phyloP scores from a whole-genome alignment of 305 asterid genomes.

The Fraxinus floribunda region DNA sequence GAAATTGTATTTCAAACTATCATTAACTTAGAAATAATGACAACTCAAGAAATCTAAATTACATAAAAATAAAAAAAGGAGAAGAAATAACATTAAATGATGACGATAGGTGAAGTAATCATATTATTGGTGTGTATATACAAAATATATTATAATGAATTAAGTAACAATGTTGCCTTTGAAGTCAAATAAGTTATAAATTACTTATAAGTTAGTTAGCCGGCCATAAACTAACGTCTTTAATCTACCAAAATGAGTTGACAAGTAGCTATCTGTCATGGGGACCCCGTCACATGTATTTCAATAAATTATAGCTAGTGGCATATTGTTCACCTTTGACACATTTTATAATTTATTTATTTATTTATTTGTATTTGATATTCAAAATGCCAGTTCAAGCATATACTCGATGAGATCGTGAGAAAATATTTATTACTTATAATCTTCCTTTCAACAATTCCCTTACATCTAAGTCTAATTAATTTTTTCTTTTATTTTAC shows the following conservation, averaged over 20 bases:
- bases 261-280: conserved; percentile 20
- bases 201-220: conserved; percentile 24
- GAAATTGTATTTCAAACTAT: not conserved
- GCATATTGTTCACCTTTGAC: not conserved
- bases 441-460: not conserved
- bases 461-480: not conserved
- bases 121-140: not conserved
- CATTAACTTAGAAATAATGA: not conserved
- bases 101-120: not conserved
- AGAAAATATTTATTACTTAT: not conserved
- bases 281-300: conserved; percentile 20
- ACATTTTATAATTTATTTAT: not conserved
- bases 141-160: not conserved
- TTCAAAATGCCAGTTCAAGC: not conserved
- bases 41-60: not conserved
- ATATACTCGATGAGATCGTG: not conserved
- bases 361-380: not conserved
- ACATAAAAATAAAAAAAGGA: not conserved
- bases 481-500: not conserved
- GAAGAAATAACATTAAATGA: not conserved
- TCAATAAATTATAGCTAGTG: not conserved
- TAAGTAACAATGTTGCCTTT: conserved; percentile 11
- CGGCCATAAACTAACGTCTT: not conserved
- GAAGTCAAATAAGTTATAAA: conserved; percentile 17
- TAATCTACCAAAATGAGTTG: conserved; percentile 13